Base-by-base conservation (phyloP, 2,329 filamentous ascomycete species). In the Saccharata proteae region DNA sequence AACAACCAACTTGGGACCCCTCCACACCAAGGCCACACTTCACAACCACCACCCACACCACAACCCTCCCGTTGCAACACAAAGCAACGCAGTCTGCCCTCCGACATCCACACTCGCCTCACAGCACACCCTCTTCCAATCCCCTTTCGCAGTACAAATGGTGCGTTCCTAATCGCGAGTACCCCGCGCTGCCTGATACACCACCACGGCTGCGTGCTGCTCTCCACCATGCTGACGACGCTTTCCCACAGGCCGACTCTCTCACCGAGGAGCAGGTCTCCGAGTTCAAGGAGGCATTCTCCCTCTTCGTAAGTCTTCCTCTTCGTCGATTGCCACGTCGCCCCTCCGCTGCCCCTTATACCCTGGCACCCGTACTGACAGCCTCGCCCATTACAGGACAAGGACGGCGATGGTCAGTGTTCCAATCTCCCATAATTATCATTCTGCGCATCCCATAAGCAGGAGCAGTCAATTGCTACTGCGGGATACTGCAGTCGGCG, bases 221-320 rank as follows among this genome's bases (percentile, higher is more conserved):
- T 26, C 6, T 19, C 17, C 36, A 22, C 8, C 20, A 22, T 13
- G 36, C 53, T 55, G 37, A 56, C 49, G 23, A 6, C 7, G 28
- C 41, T 34, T 16, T 19, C 29, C 4, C 18, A 36, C 59, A 96
- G 88, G 88, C 88, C 61, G 90, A 98, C 62, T 88, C 88, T 62
- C 80, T 98, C 57, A 96, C 90, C 51, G 90, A 98, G 74, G 90
- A 98, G 70, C 90, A 98, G 75, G 90, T 98, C 61, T 96, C 90
- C 59, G 90, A 98, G 71, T 98, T 96, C 74, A 98, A 96, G 81
- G 90, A 98, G 71, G 90, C 90, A 34, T 98, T 98, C 69, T 98
- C 90, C 61, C 83, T 98, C 46, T 98, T 98, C 65, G 90, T 98
- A 79, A 79, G 90, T 77, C 34, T 22, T 31, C 10, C 18, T 41